Percentiles rank a stretch among this genome's conserved stretches.
phyloP scores from a whole-genome alignment of 495 filamentous ascomycete genomes.

The Patellaria atrata region DNA sequence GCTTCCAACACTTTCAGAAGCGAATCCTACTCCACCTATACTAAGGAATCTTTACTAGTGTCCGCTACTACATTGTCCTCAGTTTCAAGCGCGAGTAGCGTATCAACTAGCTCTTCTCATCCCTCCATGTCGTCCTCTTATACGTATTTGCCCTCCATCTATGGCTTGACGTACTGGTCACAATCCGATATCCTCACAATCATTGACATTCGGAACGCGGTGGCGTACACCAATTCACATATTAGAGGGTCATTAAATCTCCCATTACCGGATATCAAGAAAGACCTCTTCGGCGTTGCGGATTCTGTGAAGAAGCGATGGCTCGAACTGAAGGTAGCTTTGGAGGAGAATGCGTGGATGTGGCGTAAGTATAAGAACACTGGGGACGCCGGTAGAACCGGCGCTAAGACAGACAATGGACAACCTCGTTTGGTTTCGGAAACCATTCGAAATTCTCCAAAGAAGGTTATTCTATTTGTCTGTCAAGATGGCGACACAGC shows the following conservation, averaged over 20 bases:
- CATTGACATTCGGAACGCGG: background rate
- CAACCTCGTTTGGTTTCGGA: too few species aligned
- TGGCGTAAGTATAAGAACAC: background rate
- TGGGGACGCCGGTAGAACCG: too few species aligned
- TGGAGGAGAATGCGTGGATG: background rate
- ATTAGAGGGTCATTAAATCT: background rate
- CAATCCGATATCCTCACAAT: background rate
- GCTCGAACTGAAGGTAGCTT: background rate
- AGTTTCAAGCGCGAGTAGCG: background rate
- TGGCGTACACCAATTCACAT: background rate
- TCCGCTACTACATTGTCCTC: background rate
- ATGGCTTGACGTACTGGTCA: too few species aligned
- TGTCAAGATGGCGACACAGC: constrained; percentile 3
- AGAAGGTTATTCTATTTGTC: background rate
- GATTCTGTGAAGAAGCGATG: constrained; percentile 2
- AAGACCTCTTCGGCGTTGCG: constrained; percentile 2
- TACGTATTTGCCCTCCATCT: background rate
- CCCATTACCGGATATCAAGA: background rate
- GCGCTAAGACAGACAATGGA: too few species aligned
- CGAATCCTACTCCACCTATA: too few species aligned
- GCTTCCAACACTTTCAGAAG: too few species aligned
- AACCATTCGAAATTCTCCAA: too few species aligned
- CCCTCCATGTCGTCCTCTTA: background rate
- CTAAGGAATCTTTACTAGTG: background rate
- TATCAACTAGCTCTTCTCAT: background rate